Base-by-base conservation (phyloP, 805 yeast species). In the Candida nemodendra region DNA sequence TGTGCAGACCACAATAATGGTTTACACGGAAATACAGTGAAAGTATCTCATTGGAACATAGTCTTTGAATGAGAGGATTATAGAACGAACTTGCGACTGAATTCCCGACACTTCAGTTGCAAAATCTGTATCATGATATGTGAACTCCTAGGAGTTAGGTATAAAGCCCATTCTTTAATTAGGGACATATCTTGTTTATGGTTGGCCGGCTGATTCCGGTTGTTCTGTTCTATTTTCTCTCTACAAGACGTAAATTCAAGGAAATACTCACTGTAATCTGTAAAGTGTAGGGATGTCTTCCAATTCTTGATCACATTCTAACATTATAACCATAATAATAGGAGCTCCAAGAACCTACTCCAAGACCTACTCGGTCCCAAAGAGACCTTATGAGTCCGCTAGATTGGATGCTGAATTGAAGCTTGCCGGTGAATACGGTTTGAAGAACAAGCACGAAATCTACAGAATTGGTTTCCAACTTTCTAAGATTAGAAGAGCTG, bases 311-410 rank as follows among this genome's bases (percentile, higher is more conserved):
- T n/a, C n/a, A n/a, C n/a, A n/a, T 41, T 43, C 54, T 51, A 51
- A 51, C 54, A 41, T 35, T 15, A 8, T 24, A 29, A 15, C 30
- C 15, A 13, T 35, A 42, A 15, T 9, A 30, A 30, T 55, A 86
- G 95, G 95, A 79, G 96, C 96, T 64, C 98, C 99, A 79, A 86
- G 95, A 81, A 88, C 95, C 69, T 84, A 91, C 85, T 91, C 99
- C 64, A 93, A 93, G 89, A 93, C 99, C 68, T 93, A 87, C 88
- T 77, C 96, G 68, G 96, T 91, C 70, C 99, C 99, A 79, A 89
- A 87, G 84, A 88, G 95, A 74, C 97, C 98, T 57, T 93, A 85
- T 81, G 99, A 93, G 79, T 86, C 95, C 60, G 95, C 97, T 73
- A 96, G 99, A 84, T 83, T 93, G 74, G 99, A 93, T 66, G 88